Conservation (phyloP, 768 basidiomycete genomes). For the Leccinum ochraceum region DNA sequence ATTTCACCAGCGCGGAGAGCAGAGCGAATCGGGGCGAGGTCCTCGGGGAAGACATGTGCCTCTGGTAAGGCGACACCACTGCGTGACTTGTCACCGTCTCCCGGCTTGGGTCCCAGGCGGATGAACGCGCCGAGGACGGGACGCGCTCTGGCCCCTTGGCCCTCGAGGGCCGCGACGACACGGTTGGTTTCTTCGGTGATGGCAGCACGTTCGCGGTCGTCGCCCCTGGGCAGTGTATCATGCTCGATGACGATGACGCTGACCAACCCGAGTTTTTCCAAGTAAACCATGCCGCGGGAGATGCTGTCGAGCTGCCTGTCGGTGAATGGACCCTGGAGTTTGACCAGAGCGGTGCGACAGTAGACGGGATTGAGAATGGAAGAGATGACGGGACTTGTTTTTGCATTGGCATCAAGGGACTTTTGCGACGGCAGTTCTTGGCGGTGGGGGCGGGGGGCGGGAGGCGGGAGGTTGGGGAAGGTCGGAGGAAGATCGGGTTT, state of each 20-base stretch:
- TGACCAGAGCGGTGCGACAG: constrained; percentile 90
- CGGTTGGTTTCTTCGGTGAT: constrained; percentile 84
- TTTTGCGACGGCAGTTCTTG: constrained; percentile 17
- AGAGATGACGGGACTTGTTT: constrained; percentile 55
- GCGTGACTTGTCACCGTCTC: constrained; percentile 32
- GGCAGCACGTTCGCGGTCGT: constrained; percentile 63
- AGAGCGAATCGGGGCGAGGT: constrained; percentile 82
- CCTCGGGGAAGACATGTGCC: constrained; percentile 77
- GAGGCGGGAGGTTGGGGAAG: constrained; percentile 29
- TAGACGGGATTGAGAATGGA: constrained; percentile 85
- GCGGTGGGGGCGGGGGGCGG: constrained; percentile 18
- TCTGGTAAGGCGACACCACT: constrained; percentile 54
- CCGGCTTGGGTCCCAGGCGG: constrained; percentile 76
- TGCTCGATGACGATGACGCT: constrained; percentile 95
- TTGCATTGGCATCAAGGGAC: constrained; percentile 36
- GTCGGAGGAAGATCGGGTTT: constrained; percentile 23
- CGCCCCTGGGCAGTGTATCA: constrained; percentile 69
- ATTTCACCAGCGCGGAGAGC: constrained; percentile 94
- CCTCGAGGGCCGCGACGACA: constrained; percentile 78
- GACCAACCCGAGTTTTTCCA: constrained; percentile 94
- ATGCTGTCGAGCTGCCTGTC: constrained; percentile 94
- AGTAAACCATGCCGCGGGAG: constrained; percentile 88
- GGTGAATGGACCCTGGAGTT: constrained; percentile 94
- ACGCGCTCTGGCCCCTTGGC: constrained; percentile 82
- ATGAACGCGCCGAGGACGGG: constrained; percentile 88